Base-by-base conservation (phyloP, 2,329 filamentous ascomycete genomes). In the Monosporascus cannonballus region DNA sequence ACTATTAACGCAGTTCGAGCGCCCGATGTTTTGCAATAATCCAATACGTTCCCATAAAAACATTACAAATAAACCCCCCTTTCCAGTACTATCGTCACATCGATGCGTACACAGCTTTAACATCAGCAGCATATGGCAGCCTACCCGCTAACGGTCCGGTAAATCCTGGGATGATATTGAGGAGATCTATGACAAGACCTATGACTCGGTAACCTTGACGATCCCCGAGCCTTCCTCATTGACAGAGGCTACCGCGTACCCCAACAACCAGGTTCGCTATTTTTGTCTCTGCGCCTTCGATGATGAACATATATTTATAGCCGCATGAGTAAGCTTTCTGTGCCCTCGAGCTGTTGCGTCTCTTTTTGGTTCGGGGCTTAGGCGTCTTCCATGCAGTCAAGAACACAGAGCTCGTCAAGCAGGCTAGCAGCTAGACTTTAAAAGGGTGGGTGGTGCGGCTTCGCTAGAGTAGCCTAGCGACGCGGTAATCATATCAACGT, bases 81-180 rank as follows among this genome's bases (percentile, higher is more conserved):
- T 34, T 9, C 30, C 30, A 34, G 30, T 34, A 56, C 52, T 4
- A 54, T 54, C 30, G 52, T 50, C 20, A 54, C 49, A 15, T 51
- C 47, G 7, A 56, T 44, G 49, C 52, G 2, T 54, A 52, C 38
- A 54, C 49, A 11, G 24, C 52, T 34, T 38, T 56, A 17, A 49
- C 54, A 17, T 42, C 42, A 30, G 54, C 52, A 4, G 52, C 52
- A 34, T 56, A 56, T n/a, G 54, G 41, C 11, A 56, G n/a, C 20
- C 39, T 53, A 4, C 54, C 54, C 2, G 51, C 46, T 14, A 49
- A 54, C 36, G 54, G 46, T 49, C 48, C 49, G 9, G 49, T 56
- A 18, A 46, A 9, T 30, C 51, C 39, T 56, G 54, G 54, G 51
- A 56, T 27, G 38, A 51, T 47, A 56, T 56, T 17, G 52, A 54